These are phyloP conservation scores for Elsinoe perseae DNA, from an alignment of 2,329 filamentous ascomycete species.

Conservation along the genomic window DNA sequence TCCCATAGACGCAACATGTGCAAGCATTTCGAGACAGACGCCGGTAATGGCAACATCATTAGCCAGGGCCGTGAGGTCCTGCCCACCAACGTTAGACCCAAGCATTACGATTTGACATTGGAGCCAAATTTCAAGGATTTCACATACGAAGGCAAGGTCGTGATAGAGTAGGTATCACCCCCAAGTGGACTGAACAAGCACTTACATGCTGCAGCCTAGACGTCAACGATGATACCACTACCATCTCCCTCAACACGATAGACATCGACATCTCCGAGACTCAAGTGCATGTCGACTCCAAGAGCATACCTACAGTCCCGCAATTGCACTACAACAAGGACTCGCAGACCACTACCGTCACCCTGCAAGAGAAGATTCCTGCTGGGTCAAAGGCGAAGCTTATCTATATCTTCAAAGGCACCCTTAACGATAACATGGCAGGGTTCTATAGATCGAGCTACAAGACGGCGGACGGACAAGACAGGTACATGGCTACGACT, in stretches of 20 bases:
- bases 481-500: constrained; percentile 76
- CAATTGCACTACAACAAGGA: constrained; percentile 67
- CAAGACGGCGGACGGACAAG: constrained; percentile 70
- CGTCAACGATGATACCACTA: constrained; percentile 73
- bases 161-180: constrained; percentile 60
- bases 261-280: constrained; percentile 76
- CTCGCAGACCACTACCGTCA: constrained; percentile 72
- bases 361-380: constrained; percentile 63
- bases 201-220: constrained; percentile 51
- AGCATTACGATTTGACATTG: constrained; percentile 82
- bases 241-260: constrained; percentile 78
- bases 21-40: constrained; percentile 50
- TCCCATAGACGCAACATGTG: constrained; percentile 73
- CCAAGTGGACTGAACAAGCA: not conserved
- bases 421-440: constrained; percentile 89
- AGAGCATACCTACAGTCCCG: constrained; percentile 53
- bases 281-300: constrained; percentile 56
- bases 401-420: constrained; percentile 69
- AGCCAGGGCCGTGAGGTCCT: constrained; percentile 70
- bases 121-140: constrained; percentile 86
- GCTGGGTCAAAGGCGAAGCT: constrained; percentile 72
- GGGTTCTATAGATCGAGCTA: constrained; percentile 96
- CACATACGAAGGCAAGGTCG: constrained; percentile 75
- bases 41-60: constrained; percentile 50
- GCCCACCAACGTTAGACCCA: constrained; percentile 84